Base-by-base conservation (phyloP, 106 monocot species). In the Dendrobium huoshanense region DNA sequence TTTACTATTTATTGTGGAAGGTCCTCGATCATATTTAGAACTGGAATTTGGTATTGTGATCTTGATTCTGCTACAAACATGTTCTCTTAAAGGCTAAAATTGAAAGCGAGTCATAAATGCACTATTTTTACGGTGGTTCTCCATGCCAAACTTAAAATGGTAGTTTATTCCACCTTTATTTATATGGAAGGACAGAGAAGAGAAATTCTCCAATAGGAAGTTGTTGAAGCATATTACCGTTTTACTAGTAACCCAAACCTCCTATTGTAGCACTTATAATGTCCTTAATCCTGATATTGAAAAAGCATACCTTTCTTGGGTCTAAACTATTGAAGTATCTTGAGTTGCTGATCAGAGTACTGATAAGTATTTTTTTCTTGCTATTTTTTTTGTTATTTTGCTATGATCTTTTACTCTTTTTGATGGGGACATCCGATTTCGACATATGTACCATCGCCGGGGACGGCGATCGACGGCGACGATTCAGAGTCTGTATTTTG, bases 241-340 rank as follows among this genome's bases (percentile, higher is more conserved):
- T 27, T 31, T 31, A 68, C 68, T 68, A 70, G 70, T 70, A 13
- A 22, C 22, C n/a, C 20, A 61, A 61, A 70, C 29, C 1, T 70
- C 68, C 68, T 31, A 68, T 13, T 70, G 29, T 70, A 70, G 70
- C 37, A 37, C 70, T 70, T 70, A 70, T 24, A 15, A 70, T 70
- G 70, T 37, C 37, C 33, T 37, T 70, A 4, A 9, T 70, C 9
- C 70, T 70, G 70, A 37, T 11, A 67, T 70, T 24, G 15, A 70
- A 33, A 13, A 61, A 22, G 22, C 5, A 4, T 33, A 70, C 70
- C 24, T 33, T 70, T 70, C 70, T 37, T 70, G 33, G 64, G 64
- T 25, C n/a, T 65, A 65, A n/a, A 65, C 64, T 65, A 25, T 37
- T 70, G 17, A 37, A 25, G n/a, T 25, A 4, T 70, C 4, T 61